Conservation (phyloP, 1,139 yeast species). For the Kodamaea fungicola region DNA sequence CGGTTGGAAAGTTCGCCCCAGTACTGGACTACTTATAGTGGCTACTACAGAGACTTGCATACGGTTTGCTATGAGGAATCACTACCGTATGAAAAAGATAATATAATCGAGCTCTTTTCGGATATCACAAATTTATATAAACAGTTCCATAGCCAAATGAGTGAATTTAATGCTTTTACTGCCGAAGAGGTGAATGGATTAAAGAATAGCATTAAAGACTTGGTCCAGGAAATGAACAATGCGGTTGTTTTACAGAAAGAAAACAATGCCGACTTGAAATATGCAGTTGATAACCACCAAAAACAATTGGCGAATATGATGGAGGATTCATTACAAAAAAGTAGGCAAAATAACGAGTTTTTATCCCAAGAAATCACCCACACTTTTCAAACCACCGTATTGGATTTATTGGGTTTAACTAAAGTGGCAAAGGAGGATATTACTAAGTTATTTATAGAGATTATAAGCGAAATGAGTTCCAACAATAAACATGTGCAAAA, state of each 20-base stretch:
- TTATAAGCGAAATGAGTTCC: too few species aligned
- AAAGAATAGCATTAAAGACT: neutral
- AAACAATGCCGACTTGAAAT: neutral
- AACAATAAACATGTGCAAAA: too few species aligned
- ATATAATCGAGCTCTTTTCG: constrained; percentile 40
- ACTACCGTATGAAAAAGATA: constrained; percentile 51
- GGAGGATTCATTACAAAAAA: neutral
- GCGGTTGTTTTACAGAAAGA: neutral
- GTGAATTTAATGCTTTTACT: constrained; percentile 9
- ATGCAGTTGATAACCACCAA: too few species aligned
- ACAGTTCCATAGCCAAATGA: constrained; percentile 18
- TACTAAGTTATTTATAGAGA: too few species aligned
- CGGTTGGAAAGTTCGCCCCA: constrained; percentile 44
- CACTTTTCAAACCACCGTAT: neutral
- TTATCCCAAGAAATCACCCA: neutral
- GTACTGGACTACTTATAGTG: constrained; percentile 62
- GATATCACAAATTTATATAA: constrained; percentile 41
- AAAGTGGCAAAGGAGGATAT: too few species aligned
- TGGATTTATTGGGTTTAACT: too few species aligned
- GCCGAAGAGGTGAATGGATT: neutral
- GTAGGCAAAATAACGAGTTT: neutral
- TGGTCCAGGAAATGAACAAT: neutral
- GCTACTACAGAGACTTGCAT: constrained; percentile 49
- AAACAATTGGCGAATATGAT: too few species aligned
- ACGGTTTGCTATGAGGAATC: constrained; percentile 49